A percentile compares a stretch with the other conserved stretches of the same genome.
phyloP scores from a whole-genome alignment of 208 protist genomes.

The Acanthamoeba sp. region DNA sequence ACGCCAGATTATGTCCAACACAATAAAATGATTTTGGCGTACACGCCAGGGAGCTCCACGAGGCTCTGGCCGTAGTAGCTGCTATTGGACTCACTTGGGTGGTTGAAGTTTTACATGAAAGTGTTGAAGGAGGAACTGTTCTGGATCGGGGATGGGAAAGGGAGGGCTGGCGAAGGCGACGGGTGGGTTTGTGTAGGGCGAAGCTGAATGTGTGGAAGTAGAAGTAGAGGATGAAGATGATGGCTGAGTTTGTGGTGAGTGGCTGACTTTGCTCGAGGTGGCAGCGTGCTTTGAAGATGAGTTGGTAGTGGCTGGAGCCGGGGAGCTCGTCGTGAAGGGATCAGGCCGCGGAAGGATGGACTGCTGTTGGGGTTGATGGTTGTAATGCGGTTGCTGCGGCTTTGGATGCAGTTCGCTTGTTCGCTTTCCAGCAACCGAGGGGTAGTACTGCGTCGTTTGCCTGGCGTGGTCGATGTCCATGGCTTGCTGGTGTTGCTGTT shows the following conservation, averaged over 20 bases:
- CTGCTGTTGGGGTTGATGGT: background rate
- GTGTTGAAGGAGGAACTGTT: slow-evolving; percentile 47
- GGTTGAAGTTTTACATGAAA: slow-evolving; percentile 7
- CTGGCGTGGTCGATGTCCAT: background rate
- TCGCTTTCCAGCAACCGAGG: background rate
- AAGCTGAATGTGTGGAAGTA: background rate
- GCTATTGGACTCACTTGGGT: background rate
- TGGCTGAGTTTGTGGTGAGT: no score
- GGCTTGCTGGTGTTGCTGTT: background rate
- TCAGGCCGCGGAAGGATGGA: background rate
- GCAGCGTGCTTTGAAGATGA: background rate
- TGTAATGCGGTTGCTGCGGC: background rate
- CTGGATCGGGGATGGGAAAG: slow-evolving; percentile 36
- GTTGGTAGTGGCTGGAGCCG: background rate
- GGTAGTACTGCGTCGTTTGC: background rate
- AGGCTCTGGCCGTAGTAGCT: background rate
- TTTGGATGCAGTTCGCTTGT: no score
- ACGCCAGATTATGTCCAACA: background rate
- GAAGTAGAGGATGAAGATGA: background rate
- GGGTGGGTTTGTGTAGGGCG: background rate
- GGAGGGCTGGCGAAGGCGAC: slow-evolving; percentile 23
- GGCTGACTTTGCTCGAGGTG: no score
- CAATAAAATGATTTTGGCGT: background rate
- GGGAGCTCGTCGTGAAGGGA: background rate
- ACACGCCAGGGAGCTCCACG: no score